Percentiles rank a stretch among this genome's conserved stretches.
Conservation (phyloP, 495 filamentous ascomycete species). For the Symbiotaphrina buchneri region DNA sequence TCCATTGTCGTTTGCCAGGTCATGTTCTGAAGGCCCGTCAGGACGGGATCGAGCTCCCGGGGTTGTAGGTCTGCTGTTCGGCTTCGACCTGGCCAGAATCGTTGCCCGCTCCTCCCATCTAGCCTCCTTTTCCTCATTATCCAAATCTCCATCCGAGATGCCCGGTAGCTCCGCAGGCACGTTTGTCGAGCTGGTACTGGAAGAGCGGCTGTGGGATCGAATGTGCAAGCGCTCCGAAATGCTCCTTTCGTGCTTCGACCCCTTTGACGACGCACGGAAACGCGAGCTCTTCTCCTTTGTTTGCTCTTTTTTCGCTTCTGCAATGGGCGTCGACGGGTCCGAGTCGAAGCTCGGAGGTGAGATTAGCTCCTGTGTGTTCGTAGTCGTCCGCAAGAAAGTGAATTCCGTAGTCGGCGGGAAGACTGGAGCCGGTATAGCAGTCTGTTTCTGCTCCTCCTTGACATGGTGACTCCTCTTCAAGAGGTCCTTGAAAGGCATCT, state of each 20-base stretch:
- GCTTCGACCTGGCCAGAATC: slow-evolving; percentile 49
- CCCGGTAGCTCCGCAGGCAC: slow-evolving; percentile 63
- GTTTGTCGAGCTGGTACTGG: slow-evolving; percentile 36
- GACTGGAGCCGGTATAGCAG: slow-evolving; percentile 5
- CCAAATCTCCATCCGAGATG: slow-evolving; percentile 27
- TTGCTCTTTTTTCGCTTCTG: not conserved
- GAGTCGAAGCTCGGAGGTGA: slow-evolving; percentile 29
- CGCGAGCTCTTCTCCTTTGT: not conserved
- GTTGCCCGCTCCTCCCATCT: slow-evolving; percentile 83
- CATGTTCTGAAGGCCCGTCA: too few relatives aligned
- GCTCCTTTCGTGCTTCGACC: slow-evolving; percentile 1
- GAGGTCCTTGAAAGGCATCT: slow-evolving; percentile 52
- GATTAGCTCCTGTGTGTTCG: slow-evolving; percentile 55
- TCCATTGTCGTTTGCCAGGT: too few relatives aligned
- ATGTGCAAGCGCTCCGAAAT: slow-evolving; percentile 53
- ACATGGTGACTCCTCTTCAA: slow-evolving; percentile 51
- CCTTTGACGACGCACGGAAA: slow-evolving; percentile 1
- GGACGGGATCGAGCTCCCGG: slow-evolving; percentile 4
- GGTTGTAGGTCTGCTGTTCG: slow-evolving; percentile 11
- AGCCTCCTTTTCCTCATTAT: slow-evolving; percentile 25
- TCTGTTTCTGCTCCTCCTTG: slow-evolving; percentile 11
- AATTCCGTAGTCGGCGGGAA: slow-evolving; percentile 44
- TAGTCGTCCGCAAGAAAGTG: slow-evolving; percentile 69
- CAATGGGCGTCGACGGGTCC: slow-evolving; percentile 1
- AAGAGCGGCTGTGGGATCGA: slow-evolving; percentile 27